Evolutionary conservation across 2,329 filamentous ascomycete species (phyloP), one percentile per base, ranked within the genome.

Genomic region (Venturia aucupariae): DNA sequence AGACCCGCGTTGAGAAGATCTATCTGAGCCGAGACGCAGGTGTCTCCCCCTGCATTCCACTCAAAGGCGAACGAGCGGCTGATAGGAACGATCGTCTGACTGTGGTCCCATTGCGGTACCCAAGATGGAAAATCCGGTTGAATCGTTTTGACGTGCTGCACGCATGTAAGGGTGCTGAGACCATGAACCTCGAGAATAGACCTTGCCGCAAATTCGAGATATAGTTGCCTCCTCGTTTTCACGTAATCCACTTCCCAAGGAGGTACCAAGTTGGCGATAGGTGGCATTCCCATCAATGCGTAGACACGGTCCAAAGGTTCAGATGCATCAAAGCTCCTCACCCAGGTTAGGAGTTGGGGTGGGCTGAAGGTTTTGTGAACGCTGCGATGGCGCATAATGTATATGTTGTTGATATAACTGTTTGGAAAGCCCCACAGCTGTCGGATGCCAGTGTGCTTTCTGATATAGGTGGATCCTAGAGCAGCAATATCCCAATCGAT

Each of bases 51-150:
- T 17, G 61, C 61, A 2, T 17, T 64, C 48, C 62, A 59, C 22
- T 30, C 51, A 6, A 38, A 54, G 17, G 48, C 35, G 41, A 38
- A 32, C 3, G 54, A 44, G 17, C 32, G 32, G 17, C 41, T 35
- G 55, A 59, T 59, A 15, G 55, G 32, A 7, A 38, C 38, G 5
- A 41, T 59, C 7, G 30, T 35, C 38, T 59, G 30, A 24, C 30
- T 3, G 11, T 38, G 61, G 32, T 64, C 62, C 62, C 62, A 64
- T 39, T 60, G 62, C 22, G 62, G 62, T 7, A 64, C 62, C 62
- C 62, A 64, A 32, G 62, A 60, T 17, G 62, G 62, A n/a, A 32
- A 39, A n/a, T 60, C 35, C 30, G 32, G 48, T 15, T 64, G 32
- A 30, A 51, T 35, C 8, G 61, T 42, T 1, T 30, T 8, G 27